Conservation (phyloP, 495 filamentous ascomycete species). For the Aspergillus funiculosus region DNA sequence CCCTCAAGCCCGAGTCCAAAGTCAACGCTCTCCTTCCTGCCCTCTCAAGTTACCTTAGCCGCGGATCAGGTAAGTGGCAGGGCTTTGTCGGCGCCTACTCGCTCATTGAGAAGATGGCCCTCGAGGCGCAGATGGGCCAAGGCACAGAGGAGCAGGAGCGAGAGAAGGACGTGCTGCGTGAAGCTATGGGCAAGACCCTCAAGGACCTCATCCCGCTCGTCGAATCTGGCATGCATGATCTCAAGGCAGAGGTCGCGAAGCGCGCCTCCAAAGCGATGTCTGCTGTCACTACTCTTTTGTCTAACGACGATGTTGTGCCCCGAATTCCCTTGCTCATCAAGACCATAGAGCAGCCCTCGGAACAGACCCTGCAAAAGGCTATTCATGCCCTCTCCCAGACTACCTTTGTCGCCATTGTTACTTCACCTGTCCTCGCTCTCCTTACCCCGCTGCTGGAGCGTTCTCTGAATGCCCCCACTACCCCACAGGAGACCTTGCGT, state of each 20-base stretch:
- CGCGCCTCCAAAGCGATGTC: slow-evolving; percentile 87
- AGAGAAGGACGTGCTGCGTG: slow-evolving; percentile 79
- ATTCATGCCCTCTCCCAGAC: slow-evolving; percentile 97
- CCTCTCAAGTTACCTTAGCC: slow-evolving; percentile 66
- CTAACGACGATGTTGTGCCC: slow-evolving; percentile 94
- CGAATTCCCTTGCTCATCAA: slow-evolving; percentile 90
- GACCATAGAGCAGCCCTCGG: slow-evolving; percentile 89
- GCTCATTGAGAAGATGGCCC: slow-evolving; percentile 82
- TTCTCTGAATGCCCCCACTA: slow-evolving; percentile 81
- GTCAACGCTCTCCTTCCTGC: slow-evolving; percentile 73
- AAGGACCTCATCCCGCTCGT: slow-evolving; percentile 88
- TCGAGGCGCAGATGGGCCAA: slow-evolving; percentile 80
- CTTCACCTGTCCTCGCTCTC: slow-evolving; percentile 95
- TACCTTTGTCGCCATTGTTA: slow-evolving; percentile 97
- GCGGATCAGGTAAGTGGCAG: slow-evolving; percentile 88
- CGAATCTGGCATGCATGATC: slow-evolving; percentile 91
- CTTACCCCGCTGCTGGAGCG: slow-evolving; percentile 93
- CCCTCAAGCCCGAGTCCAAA: slow-evolving; percentile 73
- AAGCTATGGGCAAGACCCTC: slow-evolving; percentile 86
- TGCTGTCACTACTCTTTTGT: slow-evolving; percentile 80
- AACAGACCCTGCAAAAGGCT: slow-evolving; percentile 83
- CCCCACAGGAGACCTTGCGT: slow-evolving; percentile 87
- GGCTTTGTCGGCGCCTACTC: slow-evolving; percentile 79
- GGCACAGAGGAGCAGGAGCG: slow-evolving; percentile 73
- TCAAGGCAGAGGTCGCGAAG: slow-evolving; percentile 87